Base-by-base conservation (phyloP, 768 basidiomycete species). In the Rhodosporidiobolus odoratus region DNA sequence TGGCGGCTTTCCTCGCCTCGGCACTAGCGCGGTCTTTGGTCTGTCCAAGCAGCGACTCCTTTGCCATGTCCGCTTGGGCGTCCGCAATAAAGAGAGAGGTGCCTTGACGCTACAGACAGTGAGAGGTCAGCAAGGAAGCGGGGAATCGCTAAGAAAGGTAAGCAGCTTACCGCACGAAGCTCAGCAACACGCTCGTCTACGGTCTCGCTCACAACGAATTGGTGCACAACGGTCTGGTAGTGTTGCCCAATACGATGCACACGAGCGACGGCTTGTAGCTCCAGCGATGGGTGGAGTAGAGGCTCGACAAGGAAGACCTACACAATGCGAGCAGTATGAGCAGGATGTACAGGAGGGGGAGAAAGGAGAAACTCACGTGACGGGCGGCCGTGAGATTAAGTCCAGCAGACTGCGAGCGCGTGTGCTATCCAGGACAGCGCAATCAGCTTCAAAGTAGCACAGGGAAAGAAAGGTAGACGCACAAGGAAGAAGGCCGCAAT, bases 231-330 rank as follows among this genome's bases (percentile, higher is more conserved):
- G 15, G 76, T 77, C 38, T 47, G 27, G 12, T 45, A 32, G 27
- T 52, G 64, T 50, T 78, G 77, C 1, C 76, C 76, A 61, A 78
- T 76, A 2, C 77, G 69, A 52, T 76, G 76, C 9, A 76, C 63
- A 23, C 77, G 65, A 1, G 65, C 71, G 38, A 72, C 65, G 25
- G 73, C 74, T n/a, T 75, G 71, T 13, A 74, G 62, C 52, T 78
- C 77, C 40, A 78, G 62, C 7, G 64, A 45, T 13, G 74, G 65
- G 25, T 74, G 65, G 10, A 78, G 66, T 6, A 75, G 64, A 13
- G 77, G 77, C 56, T 78, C 77, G 56, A 78, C 41, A 34, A 76
- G 72, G 41, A 77, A 70, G 48, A 77, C 67, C 63, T 76, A 56
- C 15, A 13, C 37, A 4, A 54, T 23, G 58, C 5, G n/a, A 35